Evolutionary conservation across 805 yeast species (phyloP).

Genomic region (Yueomyces sp.): DNA sequence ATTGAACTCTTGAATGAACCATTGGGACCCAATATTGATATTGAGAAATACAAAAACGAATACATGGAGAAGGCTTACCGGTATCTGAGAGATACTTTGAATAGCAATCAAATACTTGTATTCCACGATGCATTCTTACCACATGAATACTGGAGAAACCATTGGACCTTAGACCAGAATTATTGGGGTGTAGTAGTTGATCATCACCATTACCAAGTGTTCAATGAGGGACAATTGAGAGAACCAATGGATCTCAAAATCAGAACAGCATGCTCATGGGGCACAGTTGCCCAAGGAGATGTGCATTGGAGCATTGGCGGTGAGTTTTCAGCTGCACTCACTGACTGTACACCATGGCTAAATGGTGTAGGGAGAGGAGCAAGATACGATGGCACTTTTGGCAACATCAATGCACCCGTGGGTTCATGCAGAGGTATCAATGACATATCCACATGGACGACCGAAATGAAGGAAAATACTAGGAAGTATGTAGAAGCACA

Average conservation of each 20-base stretch:
- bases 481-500: slow-evolving; percentile 78
- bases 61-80: slow-evolving; percentile 53
- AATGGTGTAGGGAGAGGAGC: slow-evolving; percentile 78
- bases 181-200: slow-evolving; percentile 64
- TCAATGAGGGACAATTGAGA: slow-evolving; percentile 45
- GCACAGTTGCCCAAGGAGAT: slow-evolving; percentile 31
- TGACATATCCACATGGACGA: slow-evolving; percentile 42
- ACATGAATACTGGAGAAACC: slow-evolving; percentile 46
- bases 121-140: slow-evolving; percentile 73
- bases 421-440: slow-evolving; percentile 48
- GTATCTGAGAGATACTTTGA: slow-evolving; percentile 37
- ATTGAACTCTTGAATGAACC: slow-evolving; percentile 84
- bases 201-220: slow-evolving; percentile 87
- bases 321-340: slow-evolving; percentile 83
- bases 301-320: slow-evolving; percentile 65
- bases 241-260: slow-evolving; percentile 51
- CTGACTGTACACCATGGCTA: slow-evolving; percentile 80
- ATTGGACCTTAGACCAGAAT: slow-evolving; percentile 27
- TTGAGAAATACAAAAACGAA: slow-evolving; percentile 35
- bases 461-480: slow-evolving; percentile 36
- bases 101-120: slow-evolving; percentile 41
- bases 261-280: slow-evolving; percentile 36
- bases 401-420: slow-evolving; percentile 24
- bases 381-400: slow-evolving; percentile 52
- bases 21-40: slow-evolving; percentile 49